These are phyloP conservation scores for Mycena maculata DNA, from an alignment of 768 basidiomycete genomes.

Conservation along the genomic window DNA sequence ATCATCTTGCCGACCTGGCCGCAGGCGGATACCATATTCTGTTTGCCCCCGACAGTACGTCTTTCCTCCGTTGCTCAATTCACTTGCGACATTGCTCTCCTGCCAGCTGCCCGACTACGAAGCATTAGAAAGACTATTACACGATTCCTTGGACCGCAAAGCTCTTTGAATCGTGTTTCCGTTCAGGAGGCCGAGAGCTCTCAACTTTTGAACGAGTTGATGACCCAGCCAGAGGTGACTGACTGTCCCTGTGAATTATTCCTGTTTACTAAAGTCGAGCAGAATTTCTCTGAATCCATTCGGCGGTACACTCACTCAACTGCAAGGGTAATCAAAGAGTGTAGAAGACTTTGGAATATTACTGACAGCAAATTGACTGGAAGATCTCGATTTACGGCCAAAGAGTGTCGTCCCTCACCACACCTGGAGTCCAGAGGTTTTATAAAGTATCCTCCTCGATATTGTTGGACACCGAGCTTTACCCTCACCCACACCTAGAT, in stretches of 20 bases:
- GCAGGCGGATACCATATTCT: conserved; percentile 32
- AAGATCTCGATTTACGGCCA: neutral
- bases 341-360: neutral
- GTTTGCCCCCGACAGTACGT: conserved; percentile 29
- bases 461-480: neutral
- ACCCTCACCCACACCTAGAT: neutral
- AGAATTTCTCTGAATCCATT: conserved; percentile 4
- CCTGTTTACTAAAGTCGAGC: neutral
- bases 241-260: no score
- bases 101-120: conserved; percentile 1
- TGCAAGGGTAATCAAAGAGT: neutral
- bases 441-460: neutral
- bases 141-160: conserved; percentile 3
- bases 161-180: neutral
- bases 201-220: conserved; percentile 8
- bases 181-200: conserved; percentile 6
- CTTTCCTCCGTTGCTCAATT: neutral
- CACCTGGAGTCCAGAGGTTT: neutral
- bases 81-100: neutral
- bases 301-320: conserved; percentile 7
- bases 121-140: neutral
- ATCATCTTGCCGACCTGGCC: conserved; percentile 29
- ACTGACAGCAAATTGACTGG: neutral
- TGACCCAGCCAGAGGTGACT: conserved; percentile 7
- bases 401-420: neutral